Conservation (phyloP, 2,329 filamentous ascomycete genomes). For the Capronia americana region DNA sequence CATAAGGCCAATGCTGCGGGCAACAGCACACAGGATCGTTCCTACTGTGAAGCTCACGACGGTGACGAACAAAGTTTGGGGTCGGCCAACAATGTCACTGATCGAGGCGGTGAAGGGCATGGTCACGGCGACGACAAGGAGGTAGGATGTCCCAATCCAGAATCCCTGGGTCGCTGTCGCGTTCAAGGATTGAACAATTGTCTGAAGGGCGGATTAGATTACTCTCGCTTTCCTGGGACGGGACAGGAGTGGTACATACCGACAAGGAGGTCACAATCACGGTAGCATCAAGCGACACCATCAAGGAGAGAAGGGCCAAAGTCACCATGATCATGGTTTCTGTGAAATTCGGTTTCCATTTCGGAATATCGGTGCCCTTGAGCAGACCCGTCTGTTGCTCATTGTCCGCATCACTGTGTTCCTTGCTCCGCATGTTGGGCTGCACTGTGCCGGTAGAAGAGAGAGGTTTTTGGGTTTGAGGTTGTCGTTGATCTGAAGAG, state of each 20-base stretch:
- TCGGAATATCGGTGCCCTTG: constrained; percentile 2
- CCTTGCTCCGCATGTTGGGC: background rate
- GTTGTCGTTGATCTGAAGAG: background rate
- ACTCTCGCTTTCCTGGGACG: background rate
- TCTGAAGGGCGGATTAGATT: constrained; percentile 48
- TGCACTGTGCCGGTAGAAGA: background rate
- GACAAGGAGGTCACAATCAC: constrained; percentile 46
- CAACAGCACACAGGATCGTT: constrained; percentile 52
- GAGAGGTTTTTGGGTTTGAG: background rate
- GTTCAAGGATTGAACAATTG: constrained; percentile 45
- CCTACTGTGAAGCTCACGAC: constrained; percentile 56
- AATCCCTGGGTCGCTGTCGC: constrained; percentile 51
- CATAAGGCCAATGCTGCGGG: constrained; percentile 48
- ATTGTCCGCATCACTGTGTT: background rate
- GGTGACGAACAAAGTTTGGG: constrained; percentile 51
- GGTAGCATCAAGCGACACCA: constrained; percentile 58
- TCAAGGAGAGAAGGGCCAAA: constrained; percentile 54
- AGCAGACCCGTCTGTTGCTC: background rate
- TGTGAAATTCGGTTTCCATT: constrained; percentile 29
- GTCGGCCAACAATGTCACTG: constrained; percentile 58
- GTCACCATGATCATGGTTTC: constrained; percentile 37
- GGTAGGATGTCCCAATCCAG: constrained; percentile 59
- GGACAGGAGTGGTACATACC: constrained; percentile 15
- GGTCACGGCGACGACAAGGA: constrained; percentile 53
- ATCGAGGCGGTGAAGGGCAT: constrained; percentile 53